A percentile compares a stretch with the other conserved stretches of the same genome.
phyloP scores from a whole-genome alignment of 2,329 filamentous ascomycete genomes.

The Anisogramma anomala region DNA sequence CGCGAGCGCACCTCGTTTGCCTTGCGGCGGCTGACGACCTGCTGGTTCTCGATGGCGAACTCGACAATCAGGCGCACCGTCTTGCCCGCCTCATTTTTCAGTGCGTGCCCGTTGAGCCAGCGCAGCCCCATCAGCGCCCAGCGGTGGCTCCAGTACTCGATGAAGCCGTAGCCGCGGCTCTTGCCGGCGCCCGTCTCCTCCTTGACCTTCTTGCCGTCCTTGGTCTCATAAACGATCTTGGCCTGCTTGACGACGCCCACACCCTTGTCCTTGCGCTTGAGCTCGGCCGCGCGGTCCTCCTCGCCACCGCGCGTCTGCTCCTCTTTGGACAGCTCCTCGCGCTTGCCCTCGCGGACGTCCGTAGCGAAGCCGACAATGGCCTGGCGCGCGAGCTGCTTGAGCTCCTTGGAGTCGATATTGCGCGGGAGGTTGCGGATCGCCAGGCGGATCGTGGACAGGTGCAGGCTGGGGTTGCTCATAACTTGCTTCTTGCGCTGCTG shows the following conservation, averaged over 20 bases:
- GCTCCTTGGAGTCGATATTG: conserved; percentile 68
- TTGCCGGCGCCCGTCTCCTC: conserved; percentile 68
- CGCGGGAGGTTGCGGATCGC: conserved; percentile 86
- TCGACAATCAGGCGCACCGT: conserved; percentile 88
- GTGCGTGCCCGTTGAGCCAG: conserved; percentile 73
- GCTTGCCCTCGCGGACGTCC: conserved; percentile 69
- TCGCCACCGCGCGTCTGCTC: conserved; percentile 71
- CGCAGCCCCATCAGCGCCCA: conserved; percentile 90
- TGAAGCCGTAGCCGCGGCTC: conserved; percentile 90
- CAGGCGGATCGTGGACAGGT: conserved; percentile 79
- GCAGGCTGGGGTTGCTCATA: conserved; percentile 78
- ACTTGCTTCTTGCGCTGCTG: conserved; percentile 84
- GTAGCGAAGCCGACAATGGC: conserved; percentile 90
- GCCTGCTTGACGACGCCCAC: conserved; percentile 84
- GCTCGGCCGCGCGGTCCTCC: conserved; percentile 70
- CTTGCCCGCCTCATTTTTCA: conserved; percentile 54
- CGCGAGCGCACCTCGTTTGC: conserved; percentile 42
- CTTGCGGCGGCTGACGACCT: conserved; percentile 74
- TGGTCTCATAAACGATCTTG: conserved; percentile 87
- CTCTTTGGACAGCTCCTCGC: conserved; percentile 76
- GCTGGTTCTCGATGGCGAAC: conserved; percentile 95
- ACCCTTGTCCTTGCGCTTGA: conserved; percentile 64
- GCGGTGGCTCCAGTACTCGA: conserved; percentile 89
- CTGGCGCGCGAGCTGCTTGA: conserved; percentile 82
- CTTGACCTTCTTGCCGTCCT: conserved; percentile 70